phyloP scores from a whole-genome alignment of 2,329 filamentous ascomycete species.

The Clonostachys rosea region DNA sequence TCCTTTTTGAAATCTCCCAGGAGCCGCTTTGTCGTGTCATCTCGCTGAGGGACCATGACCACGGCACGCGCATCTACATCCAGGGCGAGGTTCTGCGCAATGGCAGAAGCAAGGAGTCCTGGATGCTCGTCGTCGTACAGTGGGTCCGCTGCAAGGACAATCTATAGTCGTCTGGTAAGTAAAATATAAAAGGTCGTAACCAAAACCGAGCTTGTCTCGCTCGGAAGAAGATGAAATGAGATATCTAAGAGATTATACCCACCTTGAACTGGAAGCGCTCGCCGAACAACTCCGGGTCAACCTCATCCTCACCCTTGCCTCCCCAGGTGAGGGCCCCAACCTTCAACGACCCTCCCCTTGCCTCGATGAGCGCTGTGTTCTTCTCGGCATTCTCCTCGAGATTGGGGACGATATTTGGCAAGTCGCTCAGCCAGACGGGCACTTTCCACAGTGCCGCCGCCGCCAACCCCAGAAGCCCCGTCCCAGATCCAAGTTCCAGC shows the following conservation, averaged over 20 bases:
- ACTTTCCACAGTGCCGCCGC: slow-evolving; percentile 68
- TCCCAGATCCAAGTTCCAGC: slow-evolving; percentile 85
- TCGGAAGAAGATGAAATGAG: background rate
- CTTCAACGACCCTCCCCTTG: slow-evolving; percentile 49
- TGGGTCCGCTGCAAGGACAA: slow-evolving; percentile 81
- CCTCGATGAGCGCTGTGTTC: slow-evolving; percentile 55
- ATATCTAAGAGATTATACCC: background rate
- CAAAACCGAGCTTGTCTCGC: background rate
- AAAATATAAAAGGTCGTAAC: background rate
- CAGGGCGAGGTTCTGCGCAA: slow-evolving; percentile 61
- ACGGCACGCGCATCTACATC: slow-evolving; percentile 59
- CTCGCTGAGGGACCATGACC: slow-evolving; percentile 76
- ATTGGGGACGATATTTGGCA: slow-evolving; percentile 80
- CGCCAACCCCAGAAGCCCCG: slow-evolving; percentile 83
- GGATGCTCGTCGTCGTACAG: slow-evolving; percentile 86
- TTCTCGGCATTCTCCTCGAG: slow-evolving; percentile 65
- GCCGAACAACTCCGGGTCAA: slow-evolving; percentile 38
- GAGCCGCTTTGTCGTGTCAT: slow-evolving; percentile 60
- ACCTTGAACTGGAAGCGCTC: slow-evolving; percentile 47
- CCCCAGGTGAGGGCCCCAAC: slow-evolving; percentile 75
- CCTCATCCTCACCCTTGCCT: slow-evolving; percentile 32
- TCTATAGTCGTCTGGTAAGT: slow-evolving; percentile 22
- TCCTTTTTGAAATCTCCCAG: slow-evolving; percentile 55
- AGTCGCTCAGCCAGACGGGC: slow-evolving; percentile 72
- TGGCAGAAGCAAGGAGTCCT: slow-evolving; percentile 63